Evolutionary conservation across 2,329 filamentous ascomycete genomes (phyloP), one percentile per base, ranked within the genome.

Genomic region (Pseudogymnoascus sp.): DNA sequence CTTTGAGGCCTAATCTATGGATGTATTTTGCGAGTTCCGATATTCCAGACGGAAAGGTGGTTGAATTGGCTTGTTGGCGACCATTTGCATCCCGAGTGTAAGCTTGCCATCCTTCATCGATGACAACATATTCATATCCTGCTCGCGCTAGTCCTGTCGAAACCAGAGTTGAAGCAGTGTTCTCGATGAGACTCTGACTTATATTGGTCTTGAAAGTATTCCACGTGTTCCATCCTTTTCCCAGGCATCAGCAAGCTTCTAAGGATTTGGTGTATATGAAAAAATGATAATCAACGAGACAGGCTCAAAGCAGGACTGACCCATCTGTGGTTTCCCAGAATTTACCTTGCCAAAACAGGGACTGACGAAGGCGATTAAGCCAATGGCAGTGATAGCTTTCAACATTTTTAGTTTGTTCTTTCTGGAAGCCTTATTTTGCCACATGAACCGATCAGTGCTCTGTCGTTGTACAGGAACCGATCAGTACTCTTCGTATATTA

Each of bases 91-190:
- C 66, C 35, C 69, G 60, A 26, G 63, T 65, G 4, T 62, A 63
- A 26, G 61, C 65, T 53, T 66, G 65, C 70, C 68, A 72, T 10
- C 70, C 70, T n/a, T 67, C 65, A 60, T 69, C 67, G 10, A 69
- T 65, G 50, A 68, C 59, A 3, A 69, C 50, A 59, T 66, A 66
- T 29, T 67, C 61, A 31, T 68, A 66, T 23, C 65, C 65, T 10
- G 61, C 63, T 29, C 64, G 42, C 10, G 56, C 63, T 17, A 70
- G 64, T 33, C 61, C 67, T 17, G 40, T 61, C 11, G 40, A 62
- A 10, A 67, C 53, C 33, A 68, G 26, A 5, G 64, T 46, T 29
- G 60, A 37, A 19, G 66, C 64, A 10, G 66, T 68, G 26, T 62
- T 63, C 56, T 66, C 35, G n/a, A 71, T 65, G 6, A 70, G 19